Evolutionary conservation across 2,329 filamentous ascomycete genomes (phyloP).

Genomic region (Helicocarpus griseus): DNA sequence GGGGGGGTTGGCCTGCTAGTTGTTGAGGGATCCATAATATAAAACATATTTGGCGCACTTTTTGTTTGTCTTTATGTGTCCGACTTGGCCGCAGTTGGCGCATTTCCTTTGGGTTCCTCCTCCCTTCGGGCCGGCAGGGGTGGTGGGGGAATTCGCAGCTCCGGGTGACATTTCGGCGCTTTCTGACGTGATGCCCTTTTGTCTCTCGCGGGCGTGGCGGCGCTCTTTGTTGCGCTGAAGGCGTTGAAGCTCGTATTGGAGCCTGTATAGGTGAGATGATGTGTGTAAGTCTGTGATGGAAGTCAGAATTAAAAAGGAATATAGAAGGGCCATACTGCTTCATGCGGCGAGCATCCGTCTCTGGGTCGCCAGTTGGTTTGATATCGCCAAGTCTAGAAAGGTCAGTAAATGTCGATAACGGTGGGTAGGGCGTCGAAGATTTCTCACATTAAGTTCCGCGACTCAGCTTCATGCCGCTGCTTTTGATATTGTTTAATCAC

Average conservation of each 20-base stretch:
- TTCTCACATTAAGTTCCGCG: conserved; percentile 63
- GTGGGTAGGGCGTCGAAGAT: not conserved
- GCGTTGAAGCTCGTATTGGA: conserved; percentile 67
- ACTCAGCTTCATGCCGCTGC: conserved; percentile 59
- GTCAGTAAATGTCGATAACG: conserved; percentile 17
- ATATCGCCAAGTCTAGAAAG: conserved; percentile 45
- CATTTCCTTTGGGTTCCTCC: conserved; percentile 68
- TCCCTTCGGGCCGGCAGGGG: conserved; percentile 50
- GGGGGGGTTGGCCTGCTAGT: conserved; percentile 3
- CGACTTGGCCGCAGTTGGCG: conserved; percentile 92
- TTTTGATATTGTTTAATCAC: conserved; percentile 86
- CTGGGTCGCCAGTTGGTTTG: conserved; percentile 56
- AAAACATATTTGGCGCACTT: conserved; percentile 50
- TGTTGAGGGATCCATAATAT: not conserved
- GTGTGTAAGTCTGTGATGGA: conserved; percentile 15
- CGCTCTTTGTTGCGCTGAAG: conserved; percentile 87
- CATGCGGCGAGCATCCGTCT: conserved; percentile 53
- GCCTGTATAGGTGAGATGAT: conserved; percentile 34
- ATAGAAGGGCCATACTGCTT: conserved; percentile 38
- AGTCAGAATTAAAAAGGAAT: not conserved
- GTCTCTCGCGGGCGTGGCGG: conserved; percentile 79
- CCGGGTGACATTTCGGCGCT: conserved; percentile 34
- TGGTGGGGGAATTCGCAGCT: conserved; percentile 35
- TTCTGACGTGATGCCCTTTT: conserved; percentile 52
- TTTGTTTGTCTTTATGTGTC: conserved; percentile 98